phyloP scores from a whole-genome alignment of 2,329 filamentous ascomycete genomes.

The Fusarium verrucosum region DNA sequence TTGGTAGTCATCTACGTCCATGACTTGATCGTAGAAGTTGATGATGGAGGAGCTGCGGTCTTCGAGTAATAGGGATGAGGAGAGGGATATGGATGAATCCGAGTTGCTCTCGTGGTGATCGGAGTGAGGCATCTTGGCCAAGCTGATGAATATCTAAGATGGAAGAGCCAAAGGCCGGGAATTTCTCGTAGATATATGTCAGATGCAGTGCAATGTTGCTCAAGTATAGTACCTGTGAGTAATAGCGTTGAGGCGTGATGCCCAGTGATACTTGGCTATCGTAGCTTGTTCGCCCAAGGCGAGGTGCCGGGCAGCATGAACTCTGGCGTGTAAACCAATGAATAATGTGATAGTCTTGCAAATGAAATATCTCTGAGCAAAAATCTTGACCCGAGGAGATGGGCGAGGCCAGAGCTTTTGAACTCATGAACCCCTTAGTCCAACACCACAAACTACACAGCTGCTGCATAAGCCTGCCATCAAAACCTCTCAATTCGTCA shows the following conservation, averaged over 20 bases:
- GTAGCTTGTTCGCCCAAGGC: not conserved
- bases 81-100: conserved; percentile 11
- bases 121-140: not conserved
- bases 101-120: conserved; percentile 8
- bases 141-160: not conserved
- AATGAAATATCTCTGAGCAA: not conserved
- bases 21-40: not conserved
- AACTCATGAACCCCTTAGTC: conserved; percentile 3
- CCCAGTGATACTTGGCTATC: not conserved
- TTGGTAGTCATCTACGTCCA: not conserved
- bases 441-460: conserved; percentile 5
- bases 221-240: not conserved
- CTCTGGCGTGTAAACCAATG: not conserved
- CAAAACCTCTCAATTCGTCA: not conserved
- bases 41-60: conserved; percentile 1
- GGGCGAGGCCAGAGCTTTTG: conserved; percentile 21
- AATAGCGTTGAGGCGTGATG: not conserved
- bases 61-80: conserved; percentile 22
- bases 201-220: conserved; percentile 11
- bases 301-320: not conserved
- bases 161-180: not conserved
- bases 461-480: not conserved
- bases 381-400: not conserved
- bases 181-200: not conserved
- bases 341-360: not conserved